Percentiles rank a stretch among this genome's conserved stretches.
Evolutionary conservation across 1,284 basidiomycete species (phyloP).

Genomic region (Cryptococcus amylolentus): DNA sequence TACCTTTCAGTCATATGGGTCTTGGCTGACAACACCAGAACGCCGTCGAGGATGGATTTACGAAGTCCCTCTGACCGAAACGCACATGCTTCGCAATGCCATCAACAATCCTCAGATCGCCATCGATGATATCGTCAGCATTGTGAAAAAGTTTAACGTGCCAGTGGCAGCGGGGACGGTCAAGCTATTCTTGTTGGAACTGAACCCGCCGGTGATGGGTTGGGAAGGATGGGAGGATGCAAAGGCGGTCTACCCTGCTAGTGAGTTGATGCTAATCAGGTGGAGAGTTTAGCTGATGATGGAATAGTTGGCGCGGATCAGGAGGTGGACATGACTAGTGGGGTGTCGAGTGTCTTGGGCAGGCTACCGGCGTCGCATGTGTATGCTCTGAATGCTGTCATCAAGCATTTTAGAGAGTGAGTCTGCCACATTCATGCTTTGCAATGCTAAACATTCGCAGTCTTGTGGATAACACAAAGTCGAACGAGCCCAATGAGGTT

Average conservation of each 20-base stretch:
- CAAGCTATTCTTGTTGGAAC: slow-evolving; percentile 81
- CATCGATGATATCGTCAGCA: slow-evolving; percentile 59
- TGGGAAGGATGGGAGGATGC: slow-evolving; percentile 88
- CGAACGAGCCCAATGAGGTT: slow-evolving; percentile 66
- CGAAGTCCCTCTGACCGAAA: slow-evolving; percentile 70
- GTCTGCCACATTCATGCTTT: slow-evolving; percentile 31
- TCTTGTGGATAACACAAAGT: slow-evolving; percentile 64
- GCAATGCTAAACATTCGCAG: slow-evolving; percentile 47
- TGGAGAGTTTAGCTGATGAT: slow-evolving; percentile 1
- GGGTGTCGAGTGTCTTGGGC: slow-evolving; percentile 64
- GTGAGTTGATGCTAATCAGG: slow-evolving; percentile 31
- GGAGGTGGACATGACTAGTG: slow-evolving; percentile 61
- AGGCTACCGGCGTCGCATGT: slow-evolving; percentile 76
- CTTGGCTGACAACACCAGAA: slow-evolving; percentile 53
- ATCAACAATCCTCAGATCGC: slow-evolving; percentile 69
- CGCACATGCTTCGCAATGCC: slow-evolving; percentile 76
- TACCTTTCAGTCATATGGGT: slow-evolving; percentile 11
- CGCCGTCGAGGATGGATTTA: slow-evolving; percentile 91
- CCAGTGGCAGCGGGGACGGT: slow-evolving; percentile 74
- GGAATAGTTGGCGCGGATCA: slow-evolving; percentile 58
- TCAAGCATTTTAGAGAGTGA: slow-evolving; percentile 72
- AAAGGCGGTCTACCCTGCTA: slow-evolving; percentile 71
- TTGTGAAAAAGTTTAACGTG: slow-evolving; percentile 74
- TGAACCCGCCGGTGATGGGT: slow-evolving; percentile 70
- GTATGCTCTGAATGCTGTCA: slow-evolving; percentile 72